Percentiles rank a stretch among this genome's conserved stretches.
These are phyloP conservation scores for Endoconidiophora laricicola DNA, from an alignment of 2,329 filamentous ascomycete genomes.

Conservation along the genomic window DNA sequence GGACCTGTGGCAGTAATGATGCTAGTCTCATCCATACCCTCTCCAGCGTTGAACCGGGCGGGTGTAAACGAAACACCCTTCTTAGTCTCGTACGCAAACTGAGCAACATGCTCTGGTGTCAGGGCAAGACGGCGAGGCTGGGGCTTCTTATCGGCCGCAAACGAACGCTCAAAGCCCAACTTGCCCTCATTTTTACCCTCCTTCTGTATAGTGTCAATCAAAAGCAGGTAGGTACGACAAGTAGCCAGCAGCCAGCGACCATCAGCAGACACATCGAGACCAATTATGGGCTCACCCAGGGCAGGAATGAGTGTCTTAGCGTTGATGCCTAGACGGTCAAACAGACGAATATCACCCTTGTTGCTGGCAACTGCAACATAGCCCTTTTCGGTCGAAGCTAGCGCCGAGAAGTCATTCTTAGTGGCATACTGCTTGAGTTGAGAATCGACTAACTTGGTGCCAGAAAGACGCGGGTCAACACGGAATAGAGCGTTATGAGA, in stretches of 20 bases:
- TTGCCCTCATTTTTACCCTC: conserved; percentile 93
- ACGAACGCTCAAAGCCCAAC: conserved; percentile 89
- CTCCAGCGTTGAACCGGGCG: conserved; percentile 83
- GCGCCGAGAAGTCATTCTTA: conserved; percentile 92
- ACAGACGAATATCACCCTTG: conserved; percentile 93
- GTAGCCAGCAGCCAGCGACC: conserved; percentile 92
- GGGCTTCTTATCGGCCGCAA: conserved; percentile 83
- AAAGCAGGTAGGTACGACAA: conserved; percentile 81
- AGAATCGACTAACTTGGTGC: conserved; percentile 81
- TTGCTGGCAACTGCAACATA: conserved; percentile 94
- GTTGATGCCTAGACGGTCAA: conserved; percentile 89
- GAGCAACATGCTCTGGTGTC: conserved; percentile 81
- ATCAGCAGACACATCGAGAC: conserved; percentile 87
- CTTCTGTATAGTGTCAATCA: conserved; percentile 83
- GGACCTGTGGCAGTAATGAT: conserved; percentile 95
- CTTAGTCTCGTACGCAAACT: conserved; percentile 93
- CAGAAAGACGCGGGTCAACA: conserved; percentile 76
- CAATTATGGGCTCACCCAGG: conserved; percentile 84
- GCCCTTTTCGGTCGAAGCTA: conserved; percentile 89
- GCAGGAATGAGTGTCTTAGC: conserved; percentile 95
- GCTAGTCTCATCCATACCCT: conserved; percentile 67
- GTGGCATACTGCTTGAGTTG: conserved; percentile 91
- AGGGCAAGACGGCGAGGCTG: conserved; percentile 80
- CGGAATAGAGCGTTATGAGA: conserved; percentile 88
- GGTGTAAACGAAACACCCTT: conserved; percentile 74